Evolutionary conservation across 2,329 filamentous ascomycete genomes (phyloP), one percentile per base, ranked within the genome.

Genomic region (Alternaria triticimaculans): DNA sequence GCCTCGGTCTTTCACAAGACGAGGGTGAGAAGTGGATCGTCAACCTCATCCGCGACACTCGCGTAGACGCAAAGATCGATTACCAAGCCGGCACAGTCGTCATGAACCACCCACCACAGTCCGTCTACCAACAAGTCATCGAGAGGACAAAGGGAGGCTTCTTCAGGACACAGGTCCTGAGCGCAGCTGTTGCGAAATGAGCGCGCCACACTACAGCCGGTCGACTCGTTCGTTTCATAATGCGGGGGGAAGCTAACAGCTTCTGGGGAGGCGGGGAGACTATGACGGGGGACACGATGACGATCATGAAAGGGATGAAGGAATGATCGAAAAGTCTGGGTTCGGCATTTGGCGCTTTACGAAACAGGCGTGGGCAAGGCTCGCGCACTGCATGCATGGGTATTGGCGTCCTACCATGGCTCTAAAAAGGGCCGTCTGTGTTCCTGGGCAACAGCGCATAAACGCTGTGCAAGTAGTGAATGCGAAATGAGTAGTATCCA

Each of bases 1-100:
- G 96, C 80, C 89, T 99, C 64, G 96, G 95, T 70, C 87, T 99
- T 70, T 93, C 92, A 80, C 90, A 94, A 76, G 93, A 97, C 78
- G 96, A 98, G 78, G 96, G 96, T 76, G 96, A 99, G 89, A 99
- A 99, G 87, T 99, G 96, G 96, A 99, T 99, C 78, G 96, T 99
- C 75, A 99, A 99, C 86, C 88, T 99, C 69, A 99, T 99, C 83
- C 91, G 96, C 69, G 96, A 99, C 84, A 99, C 96, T 23, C 89
- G 94, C 67, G 92, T 99, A 68, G 96, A 99, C 79, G 96, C 96
- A 77, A 99, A 99, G 89, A 98, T 98, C 80, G 96, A 99, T 84
- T 97, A 97, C 85, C 93, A 98, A 86, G 93, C 97, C 84, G 96
- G 96, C 78, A 98, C 96, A 58, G 96, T 99, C 57, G 90, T 98